Evolutionary conservation across 2,329 filamentous ascomycete species (phyloP).

Genomic region (Pseudogymnoascus pannorum): DNA sequence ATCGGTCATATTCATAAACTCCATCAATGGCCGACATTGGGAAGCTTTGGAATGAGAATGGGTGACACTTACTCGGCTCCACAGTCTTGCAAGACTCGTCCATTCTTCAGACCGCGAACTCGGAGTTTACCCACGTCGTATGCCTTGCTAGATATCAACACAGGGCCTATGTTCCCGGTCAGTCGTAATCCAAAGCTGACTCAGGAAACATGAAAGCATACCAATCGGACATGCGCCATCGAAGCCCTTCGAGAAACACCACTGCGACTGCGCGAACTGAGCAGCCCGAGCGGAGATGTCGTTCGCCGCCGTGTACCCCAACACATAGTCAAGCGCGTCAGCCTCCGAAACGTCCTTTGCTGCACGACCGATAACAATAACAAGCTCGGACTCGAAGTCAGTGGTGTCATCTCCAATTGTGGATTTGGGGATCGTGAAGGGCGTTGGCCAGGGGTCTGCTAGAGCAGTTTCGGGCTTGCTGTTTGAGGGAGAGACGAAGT

Average conservation of each 20-base stretch:
- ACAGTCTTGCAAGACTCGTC: slow-evolving; percentile 39
- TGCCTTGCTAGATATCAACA: slow-evolving; percentile 37
- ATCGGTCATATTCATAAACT: not conserved
- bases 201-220: not conserved
- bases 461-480: slow-evolving; percentile 9
- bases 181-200: not conserved
- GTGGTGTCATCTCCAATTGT: slow-evolving; percentile 37
- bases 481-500: slow-evolving; percentile 15
- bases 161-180: slow-evolving; percentile 33
- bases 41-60: not conserved
- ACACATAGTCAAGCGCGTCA: slow-evolving; percentile 42
- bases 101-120: slow-evolving; percentile 42
- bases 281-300: slow-evolving; percentile 46
- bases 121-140: slow-evolving; percentile 35
- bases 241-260: slow-evolving; percentile 45
- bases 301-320: slow-evolving; percentile 51
- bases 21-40: not conserved
- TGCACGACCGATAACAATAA: slow-evolving; percentile 40
- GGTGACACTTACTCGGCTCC: not conserved
- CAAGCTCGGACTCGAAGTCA: slow-evolving; percentile 45
- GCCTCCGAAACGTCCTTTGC: slow-evolving; percentile 41
- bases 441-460: slow-evolving; percentile 23
- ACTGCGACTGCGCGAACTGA: slow-evolving; percentile 42
- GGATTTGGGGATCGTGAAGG: slow-evolving; percentile 39
- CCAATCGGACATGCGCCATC: slow-evolving; percentile 43